phyloP scores from a whole-genome alignment of 2,329 filamentous ascomycete genomes.

The Claviceps spartinae region DNA sequence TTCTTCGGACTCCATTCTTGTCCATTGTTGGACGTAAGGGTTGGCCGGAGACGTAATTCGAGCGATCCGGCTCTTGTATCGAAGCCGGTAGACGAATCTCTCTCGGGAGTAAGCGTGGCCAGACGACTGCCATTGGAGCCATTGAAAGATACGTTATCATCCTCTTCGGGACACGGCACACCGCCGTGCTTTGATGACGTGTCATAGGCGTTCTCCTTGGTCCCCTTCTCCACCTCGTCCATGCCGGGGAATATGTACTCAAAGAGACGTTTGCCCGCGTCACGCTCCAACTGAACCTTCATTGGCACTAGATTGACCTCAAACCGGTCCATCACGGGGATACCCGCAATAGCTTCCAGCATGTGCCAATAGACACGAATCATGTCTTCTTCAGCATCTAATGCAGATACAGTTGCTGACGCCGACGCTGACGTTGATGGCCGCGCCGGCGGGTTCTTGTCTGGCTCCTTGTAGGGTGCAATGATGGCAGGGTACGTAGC shows the following conservation, averaged over 20 bases:
- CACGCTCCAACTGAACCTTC: conserved; percentile 83
- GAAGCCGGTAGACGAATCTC: conserved; percentile 32
- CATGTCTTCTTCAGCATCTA: conserved; percentile 53
- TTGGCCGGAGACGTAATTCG: conserved; percentile 72
- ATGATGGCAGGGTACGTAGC: conserved; percentile 96
- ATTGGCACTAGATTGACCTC: conserved; percentile 88
- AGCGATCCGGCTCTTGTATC: conserved; percentile 57
- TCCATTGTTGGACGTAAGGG: conserved; percentile 46
- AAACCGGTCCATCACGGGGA: conserved; percentile 93
- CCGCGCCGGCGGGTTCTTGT: conserved; percentile 24
- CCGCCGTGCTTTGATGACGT: conserved; percentile 28
- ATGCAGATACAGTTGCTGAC: conserved; percentile 12
- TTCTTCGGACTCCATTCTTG: conserved; percentile 27
- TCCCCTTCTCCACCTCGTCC: conserved; percentile 40
- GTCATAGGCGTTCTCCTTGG: conserved; percentile 44
- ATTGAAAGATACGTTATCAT: conserved; percentile 33
- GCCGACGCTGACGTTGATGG: not conserved
- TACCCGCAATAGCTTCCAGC: conserved; percentile 94
- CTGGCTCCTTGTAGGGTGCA: conserved; percentile 66
- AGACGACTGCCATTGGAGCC: conserved; percentile 24
- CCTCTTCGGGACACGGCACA: conserved; percentile 8
- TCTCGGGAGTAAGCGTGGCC: conserved; percentile 26
- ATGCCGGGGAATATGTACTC: conserved; percentile 94
- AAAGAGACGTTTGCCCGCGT: conserved; percentile 84
- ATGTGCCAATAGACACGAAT: conserved; percentile 94